Evolutionary conservation across 345 rosid genomes (phyloP).

Genomic region (Heritiera littoralis): DNA sequence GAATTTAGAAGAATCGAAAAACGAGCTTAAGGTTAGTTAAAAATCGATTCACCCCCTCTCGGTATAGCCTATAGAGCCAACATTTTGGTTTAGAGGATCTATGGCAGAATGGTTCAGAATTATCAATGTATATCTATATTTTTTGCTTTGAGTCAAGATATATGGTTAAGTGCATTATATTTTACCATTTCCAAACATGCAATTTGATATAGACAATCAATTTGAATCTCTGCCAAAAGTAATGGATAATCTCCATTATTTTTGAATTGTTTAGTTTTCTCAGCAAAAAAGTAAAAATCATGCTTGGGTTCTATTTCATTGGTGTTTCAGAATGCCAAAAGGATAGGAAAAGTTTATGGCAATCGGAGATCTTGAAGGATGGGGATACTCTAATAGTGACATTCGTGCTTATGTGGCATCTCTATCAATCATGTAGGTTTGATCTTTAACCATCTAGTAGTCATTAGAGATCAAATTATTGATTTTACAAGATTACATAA

Average conservation of each 20-base stretch:
- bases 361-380: constrained; percentile 78
- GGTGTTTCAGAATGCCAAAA: constrained; percentile 57
- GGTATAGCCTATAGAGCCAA: no score
- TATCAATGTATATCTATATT: not conserved
- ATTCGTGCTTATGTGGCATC: constrained; percentile 71
- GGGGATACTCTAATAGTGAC: constrained; percentile 85
- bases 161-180: not conserved
- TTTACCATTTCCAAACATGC: not conserved
- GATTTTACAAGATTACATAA: not conserved
- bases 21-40: no score
- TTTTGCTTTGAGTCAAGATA: not conserved
- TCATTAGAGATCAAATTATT: not conserved
- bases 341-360: constrained; percentile 74
- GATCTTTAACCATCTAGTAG: constrained; percentile 16
- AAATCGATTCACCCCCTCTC: no score
- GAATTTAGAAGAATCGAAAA: no score
- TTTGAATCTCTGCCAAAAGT: not conserved
- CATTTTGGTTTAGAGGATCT: no score
- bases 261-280: not conserved
- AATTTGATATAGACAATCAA: not conserved
- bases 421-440: constrained; percentile 78
- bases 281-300: not conserved
- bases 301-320: constrained; percentile 15
- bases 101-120: no score
- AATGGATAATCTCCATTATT: not conserved